Evolutionary conservation across 192 early-diverging fungal genomes (phyloP).

Genomic region (Dissophora globulifera): DNA sequence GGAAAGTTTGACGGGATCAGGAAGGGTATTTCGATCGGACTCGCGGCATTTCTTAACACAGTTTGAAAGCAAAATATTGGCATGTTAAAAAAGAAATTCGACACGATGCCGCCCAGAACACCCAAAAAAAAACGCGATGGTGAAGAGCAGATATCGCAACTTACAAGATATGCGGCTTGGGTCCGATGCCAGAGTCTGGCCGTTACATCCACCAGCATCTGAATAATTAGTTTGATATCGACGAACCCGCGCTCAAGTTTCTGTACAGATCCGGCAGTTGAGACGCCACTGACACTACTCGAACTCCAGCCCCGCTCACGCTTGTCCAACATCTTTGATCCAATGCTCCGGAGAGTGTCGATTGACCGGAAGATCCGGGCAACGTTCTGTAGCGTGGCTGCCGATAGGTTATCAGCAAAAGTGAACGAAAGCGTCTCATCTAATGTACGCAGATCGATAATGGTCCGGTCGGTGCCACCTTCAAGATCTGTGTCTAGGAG

Average conservation of each 20-base stretch:
- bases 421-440: background rate
- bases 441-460: background rate
- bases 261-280: background rate
- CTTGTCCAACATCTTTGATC: constrained; percentile 22
- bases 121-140: too few species aligned
- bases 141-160: too few species aligned
- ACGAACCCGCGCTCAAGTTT: background rate
- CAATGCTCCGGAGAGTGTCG: constrained; percentile 35
- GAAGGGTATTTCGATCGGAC: background rate
- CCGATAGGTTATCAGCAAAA: background rate
- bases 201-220: constrained; percentile 4
- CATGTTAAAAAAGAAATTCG: too few species aligned
- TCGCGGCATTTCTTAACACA: constrained; percentile 10
- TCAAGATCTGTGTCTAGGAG: constrained; percentile 6
- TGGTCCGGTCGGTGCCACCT: background rate
- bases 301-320: background rate
- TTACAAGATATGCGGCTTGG: constrained; percentile 14
- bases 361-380: constrained; percentile 42
- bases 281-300: background rate
- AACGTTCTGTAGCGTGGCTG: constrained; percentile 21
- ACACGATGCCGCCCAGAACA: too few species aligned
- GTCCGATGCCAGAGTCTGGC: constrained; percentile 13
- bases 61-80: background rate
- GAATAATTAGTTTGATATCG: background rate
- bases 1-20: constrained; percentile 30